These are phyloP conservation scores for Psidium guajava DNA, from an alignment of 345 rosid genomes.

Conservation along the genomic window DNA sequence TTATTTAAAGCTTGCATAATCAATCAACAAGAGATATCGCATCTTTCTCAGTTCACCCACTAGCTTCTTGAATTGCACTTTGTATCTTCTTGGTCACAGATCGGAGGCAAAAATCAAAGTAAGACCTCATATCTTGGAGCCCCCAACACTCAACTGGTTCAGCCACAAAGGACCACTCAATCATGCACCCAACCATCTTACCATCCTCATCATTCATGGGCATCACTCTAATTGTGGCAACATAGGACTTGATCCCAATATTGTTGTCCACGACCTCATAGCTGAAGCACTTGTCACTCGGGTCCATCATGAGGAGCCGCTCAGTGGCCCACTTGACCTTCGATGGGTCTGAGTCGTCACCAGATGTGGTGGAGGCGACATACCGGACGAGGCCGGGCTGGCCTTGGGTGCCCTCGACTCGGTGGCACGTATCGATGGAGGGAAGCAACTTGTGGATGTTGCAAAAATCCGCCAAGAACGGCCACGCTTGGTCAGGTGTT, in stretches of 20 bases:
- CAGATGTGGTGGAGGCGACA: background rate
- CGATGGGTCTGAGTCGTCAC: background rate
- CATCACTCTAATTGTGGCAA: background rate
- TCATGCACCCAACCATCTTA: background rate
- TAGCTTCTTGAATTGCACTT: background rate
- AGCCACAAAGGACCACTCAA: background rate
- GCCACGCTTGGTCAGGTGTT: conserved; percentile 10
- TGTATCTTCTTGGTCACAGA: background rate
- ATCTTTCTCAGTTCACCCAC: background rate
- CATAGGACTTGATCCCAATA: background rate
- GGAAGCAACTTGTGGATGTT: background rate
- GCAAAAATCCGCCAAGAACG: conserved; percentile 8
- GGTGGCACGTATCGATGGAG: background rate
- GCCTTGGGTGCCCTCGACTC: conserved; percentile 1
- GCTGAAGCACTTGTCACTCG: background rate
- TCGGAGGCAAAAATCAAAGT: background rate
- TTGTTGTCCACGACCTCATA: background rate
- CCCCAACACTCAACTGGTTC: background rate
- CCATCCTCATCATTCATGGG: background rate
- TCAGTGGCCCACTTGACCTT: background rate
- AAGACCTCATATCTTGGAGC: background rate
- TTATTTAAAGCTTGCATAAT: background rate
- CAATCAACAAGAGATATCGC: background rate
- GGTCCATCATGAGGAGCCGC: background rate
- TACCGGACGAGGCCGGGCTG: conserved; percentile 5